A percentile compares a stretch with the other conserved stretches of the same genome.
Evolutionary conservation across 164 flowering plant genomes (phyloP).

Genomic region (Macadamia integrifolia): DNA sequence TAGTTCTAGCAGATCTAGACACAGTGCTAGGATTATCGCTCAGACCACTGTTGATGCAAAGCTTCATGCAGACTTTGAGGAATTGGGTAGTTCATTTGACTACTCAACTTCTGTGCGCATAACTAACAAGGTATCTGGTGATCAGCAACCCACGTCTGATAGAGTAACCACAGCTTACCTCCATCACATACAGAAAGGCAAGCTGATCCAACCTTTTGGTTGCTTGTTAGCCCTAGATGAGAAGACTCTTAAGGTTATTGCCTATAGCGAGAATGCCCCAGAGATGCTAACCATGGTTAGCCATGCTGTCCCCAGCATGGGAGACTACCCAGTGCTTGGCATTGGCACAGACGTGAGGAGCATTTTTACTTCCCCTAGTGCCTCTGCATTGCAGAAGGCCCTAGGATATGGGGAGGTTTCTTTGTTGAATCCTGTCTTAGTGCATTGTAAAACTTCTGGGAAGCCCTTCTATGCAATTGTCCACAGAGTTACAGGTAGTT

Average conservation of each 20-base stretch:
- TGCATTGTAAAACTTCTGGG: slow-evolving; percentile 84
- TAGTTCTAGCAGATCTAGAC: slow-evolving; percentile 55
- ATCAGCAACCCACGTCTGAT: slow-evolving; percentile 51
- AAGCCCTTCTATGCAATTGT: slow-evolving; percentile 82
- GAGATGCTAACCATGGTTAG: slow-evolving; percentile 84
- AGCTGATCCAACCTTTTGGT: slow-evolving; percentile 74
- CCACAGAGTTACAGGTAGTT: slow-evolving; percentile 71
- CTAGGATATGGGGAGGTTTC: slow-evolving; percentile 69
- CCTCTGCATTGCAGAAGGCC: slow-evolving; percentile 72
- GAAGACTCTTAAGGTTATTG: slow-evolving; percentile 65
- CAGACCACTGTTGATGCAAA: slow-evolving; percentile 91
- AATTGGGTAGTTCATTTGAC: slow-evolving; percentile 79
- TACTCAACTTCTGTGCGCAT: slow-evolving; percentile 67
- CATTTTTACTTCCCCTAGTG: slow-evolving; percentile 73
- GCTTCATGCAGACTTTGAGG: slow-evolving; percentile 83
- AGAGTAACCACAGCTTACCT: slow-evolving; percentile 77
- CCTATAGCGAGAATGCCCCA: slow-evolving; percentile 85
- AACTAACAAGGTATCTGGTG: slow-evolving; percentile 18
- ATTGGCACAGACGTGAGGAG: slow-evolving; percentile 70
- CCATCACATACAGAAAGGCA: slow-evolving; percentile 80
- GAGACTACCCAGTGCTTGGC: slow-evolving; percentile 66
- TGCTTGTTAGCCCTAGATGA: slow-evolving; percentile 82
- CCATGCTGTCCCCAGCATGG: slow-evolving; percentile 87
- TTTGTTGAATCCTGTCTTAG: slow-evolving; percentile 72
- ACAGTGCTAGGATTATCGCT: slow-evolving; percentile 74